These are phyloP conservation scores for Dendrobium nobile DNA, from an alignment of 106 monocot genomes.

Conservation along the genomic window DNA sequence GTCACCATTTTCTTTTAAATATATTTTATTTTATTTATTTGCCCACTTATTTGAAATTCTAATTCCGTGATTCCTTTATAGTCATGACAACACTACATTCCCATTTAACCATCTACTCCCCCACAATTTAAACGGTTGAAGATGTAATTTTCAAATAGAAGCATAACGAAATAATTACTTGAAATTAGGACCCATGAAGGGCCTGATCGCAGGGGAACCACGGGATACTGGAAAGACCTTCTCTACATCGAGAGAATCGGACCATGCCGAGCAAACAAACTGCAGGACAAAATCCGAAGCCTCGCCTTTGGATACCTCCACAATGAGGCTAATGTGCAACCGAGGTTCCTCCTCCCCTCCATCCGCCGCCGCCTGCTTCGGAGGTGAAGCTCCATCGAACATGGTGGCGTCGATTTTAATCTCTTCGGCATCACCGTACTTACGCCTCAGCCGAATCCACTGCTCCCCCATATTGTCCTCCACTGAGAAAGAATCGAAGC, in stretches of 20 bases:
- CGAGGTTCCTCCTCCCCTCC: constrained; percentile 20
- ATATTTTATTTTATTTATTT: neutral
- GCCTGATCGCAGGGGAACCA: constrained; percentile 10
- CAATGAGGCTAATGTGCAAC: constrained; percentile 52
- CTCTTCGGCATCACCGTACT: constrained; percentile 22
- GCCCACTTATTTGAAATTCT: neutral
- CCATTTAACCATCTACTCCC: neutral
- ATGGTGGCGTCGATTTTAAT: constrained; percentile 67
- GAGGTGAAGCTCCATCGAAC: constrained; percentile 56
- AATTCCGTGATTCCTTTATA: too few species aligned
- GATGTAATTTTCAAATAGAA: neutral
- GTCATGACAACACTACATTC: neutral
- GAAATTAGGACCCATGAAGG: constrained; percentile 47
- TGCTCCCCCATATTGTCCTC: constrained; percentile 63
- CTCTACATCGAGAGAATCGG: constrained; percentile 52
- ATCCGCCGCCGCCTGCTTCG: constrained; percentile 9
- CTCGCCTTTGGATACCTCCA: constrained; percentile 47
- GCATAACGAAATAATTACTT: constrained; percentile 18
- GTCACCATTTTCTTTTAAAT: neutral
- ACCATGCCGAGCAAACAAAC: constrained; percentile 74
- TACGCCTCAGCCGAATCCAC: constrained; percentile 46
- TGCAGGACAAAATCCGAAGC: constrained; percentile 21
- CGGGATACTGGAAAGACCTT: constrained; percentile 43
- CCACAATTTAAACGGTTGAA: neutral
- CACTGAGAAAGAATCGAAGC: constrained; percentile 46